Base-by-base conservation (phyloP, 2,329 filamentous ascomycete genomes). In the Orbilia javanica region DNA sequence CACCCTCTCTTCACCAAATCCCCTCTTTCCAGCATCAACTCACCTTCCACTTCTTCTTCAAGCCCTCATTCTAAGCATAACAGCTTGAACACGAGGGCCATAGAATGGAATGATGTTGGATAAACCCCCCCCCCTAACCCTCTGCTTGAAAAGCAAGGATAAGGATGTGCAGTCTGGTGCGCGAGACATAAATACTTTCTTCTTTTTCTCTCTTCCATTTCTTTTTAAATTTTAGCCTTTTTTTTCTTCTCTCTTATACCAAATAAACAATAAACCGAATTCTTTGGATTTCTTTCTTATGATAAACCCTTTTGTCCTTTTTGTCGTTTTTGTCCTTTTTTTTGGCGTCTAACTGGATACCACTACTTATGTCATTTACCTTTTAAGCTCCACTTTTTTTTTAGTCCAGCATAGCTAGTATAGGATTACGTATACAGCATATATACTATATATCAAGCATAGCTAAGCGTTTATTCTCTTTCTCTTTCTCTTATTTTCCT, bases 91-190 rank as follows among this genome's bases (percentile, higher is more conserved):
- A 39, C 15, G 22, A 3, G 4, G 15, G 20, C 31, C 15, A 42
- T 20, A 27, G 55, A 27, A 42, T 60, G 55, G 55, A 34, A 60
- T 18, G 55, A 60, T 22, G 55, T 60, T 42, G 55, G 55, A 42
- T 60, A 42, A 60, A 7, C 25, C 52, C 3, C 27, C 4, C 4
- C 4, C 20, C 20, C 34, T 11, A 60, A 39, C 8, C 34, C 13
- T 42, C 34, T 60, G 34, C 55, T 60, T 6, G 3, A 60, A n/a
- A 60, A 1, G 34, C 22, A 15, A 42, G 31, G 3, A 42, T 25
- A 27, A 8, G 55, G 55, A 60, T 60, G 55, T 42, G 55, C 55
- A 60, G 55, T 60, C 55, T 60, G 55, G 55, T 60, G 55, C 55
- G 55, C 55, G 55, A 60, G 55, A 60, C 55, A 60, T 57, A 60